Evolutionary conservation across 805 yeast species (phyloP), one percentile per base, ranked within the genome.

Genomic region (Sugiyamaella valdiviana): DNA sequence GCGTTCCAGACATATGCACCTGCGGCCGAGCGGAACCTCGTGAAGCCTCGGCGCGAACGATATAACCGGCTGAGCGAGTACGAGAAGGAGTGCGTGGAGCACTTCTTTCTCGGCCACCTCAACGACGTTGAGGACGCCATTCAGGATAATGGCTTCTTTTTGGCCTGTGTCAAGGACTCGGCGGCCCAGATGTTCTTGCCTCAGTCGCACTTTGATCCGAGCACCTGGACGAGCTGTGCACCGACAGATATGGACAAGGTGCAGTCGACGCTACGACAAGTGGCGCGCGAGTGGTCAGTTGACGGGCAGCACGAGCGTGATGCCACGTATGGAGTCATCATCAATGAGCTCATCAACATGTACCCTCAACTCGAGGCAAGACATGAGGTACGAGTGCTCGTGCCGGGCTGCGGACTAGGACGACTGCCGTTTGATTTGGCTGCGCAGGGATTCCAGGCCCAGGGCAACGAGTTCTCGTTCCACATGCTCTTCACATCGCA

Each of bases 391-490:
- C 54, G 47, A 16, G 75, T 88, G 0, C 65, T 91, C 3, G 79
- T 86, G 1, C 98, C 98, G 0, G 98, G 99, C 0, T 80, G 95
- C 2, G 99, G 98, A 0, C 70, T 85, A 26, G 97, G 96, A 0
- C 71, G 90, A 57, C 69, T 91, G 2, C 82, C 96, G 1, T 84
- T 83, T 63, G 88, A 83, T 52, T 56, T 89, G 19, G 70, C 77
- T 0, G 51, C 51, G 1, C 51, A 49, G 9, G 73, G 71, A 39
- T 67, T 72, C 42, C 51, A 68, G 5, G 90, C 88, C 0, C 83
- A 82, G 50, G 83, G 95, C 0, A 78, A 90, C 48, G 99, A 91
- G 63, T 81, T 74, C 59, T 85, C 95, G 1, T 76, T 83, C 45
- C 69, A 86, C 55, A 90, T 91, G 97, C 77, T 81, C 48, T 59